Conservation (phyloP, 768 basidiomycete species). For the Suillus lakei region DNA sequence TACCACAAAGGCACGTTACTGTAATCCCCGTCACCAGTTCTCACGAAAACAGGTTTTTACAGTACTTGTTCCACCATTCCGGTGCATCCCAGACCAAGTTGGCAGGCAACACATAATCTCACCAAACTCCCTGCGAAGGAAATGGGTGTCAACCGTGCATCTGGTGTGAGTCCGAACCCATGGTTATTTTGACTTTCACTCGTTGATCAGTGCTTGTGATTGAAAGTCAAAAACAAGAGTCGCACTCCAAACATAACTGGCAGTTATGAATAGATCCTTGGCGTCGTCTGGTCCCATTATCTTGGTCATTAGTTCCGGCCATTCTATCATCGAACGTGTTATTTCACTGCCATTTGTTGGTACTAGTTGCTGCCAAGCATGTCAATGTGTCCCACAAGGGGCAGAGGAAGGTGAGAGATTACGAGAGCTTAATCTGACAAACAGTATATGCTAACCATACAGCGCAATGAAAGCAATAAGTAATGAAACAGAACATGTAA, state of each 20-base stretch:
- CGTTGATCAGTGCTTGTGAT: not conserved
- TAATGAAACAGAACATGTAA: conserved; percentile 4
- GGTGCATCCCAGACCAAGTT: not conserved
- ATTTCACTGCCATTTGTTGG: conserved; percentile 5
- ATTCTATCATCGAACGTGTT: conserved; percentile 3
- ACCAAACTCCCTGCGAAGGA: not conserved
- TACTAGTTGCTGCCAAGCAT: conserved; percentile 3
- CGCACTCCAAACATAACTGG: not conserved
- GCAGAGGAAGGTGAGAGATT: conserved; percentile 5
- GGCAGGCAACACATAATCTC: not conserved
- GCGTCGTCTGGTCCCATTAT: not conserved
- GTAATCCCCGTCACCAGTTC: conserved; percentile 1
- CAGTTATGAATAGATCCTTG: not conserved
- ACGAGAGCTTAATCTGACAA: conserved; percentile 10
- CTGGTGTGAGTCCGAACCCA: not conserved
- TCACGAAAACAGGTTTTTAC: not conserved
- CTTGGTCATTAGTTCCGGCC: conserved; percentile 3
- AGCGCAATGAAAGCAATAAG: conserved; percentile 13
- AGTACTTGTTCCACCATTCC: not conserved
- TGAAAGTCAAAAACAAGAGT: not conserved
- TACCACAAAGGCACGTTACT: not conserved
- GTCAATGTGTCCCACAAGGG: conserved; percentile 4
- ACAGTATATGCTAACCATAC: conserved; percentile 11
- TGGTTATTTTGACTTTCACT: not conserved
- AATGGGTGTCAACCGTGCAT: not conserved